Base-by-base conservation (phyloP, 2,329 filamentous ascomycete species). In the Epichloe bromicola region DNA sequence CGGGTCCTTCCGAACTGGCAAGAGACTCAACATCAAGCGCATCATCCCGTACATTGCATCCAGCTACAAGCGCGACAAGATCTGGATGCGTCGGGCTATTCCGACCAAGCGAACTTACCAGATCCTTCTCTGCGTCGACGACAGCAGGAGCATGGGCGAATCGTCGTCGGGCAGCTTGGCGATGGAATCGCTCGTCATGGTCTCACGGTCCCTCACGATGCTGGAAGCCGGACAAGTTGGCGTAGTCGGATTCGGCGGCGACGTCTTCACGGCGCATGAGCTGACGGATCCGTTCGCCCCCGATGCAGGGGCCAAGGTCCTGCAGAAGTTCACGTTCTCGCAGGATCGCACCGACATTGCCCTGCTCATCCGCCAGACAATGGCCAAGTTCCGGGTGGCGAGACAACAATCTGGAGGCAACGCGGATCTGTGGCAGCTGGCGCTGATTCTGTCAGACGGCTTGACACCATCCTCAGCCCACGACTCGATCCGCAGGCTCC, bases 31-130 rank as follows among this genome's bases (percentile, higher is more conserved):
- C 69, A 95, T 99, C 74, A 97, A 97, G 70, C 88, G 91, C 59
- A 98, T 99, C 69, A 98, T 99, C 61, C 93, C 94, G 0, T 99
- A 98, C 71, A 97, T 99, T 59, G 93, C 94, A 1, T 97, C 90
- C 0, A 85, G 86, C 64, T 98, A 96, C 77, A 97, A 96, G 75
- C 87, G 93, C 54, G 93, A 99, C 78, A 98, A 98, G 75, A 99
- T 99, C 69, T 99, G 93, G 93, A 95, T 98, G 85, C 86, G 94
- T 14, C 83, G 94, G 51, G 85, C 82, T 36, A 82, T 95, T 47
- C 94, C 94, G 1, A 91, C 85, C 38, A 97, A 97, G 70, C 85
- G 94, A 40, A 85, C 84, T 52, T 98, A 98, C 70, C 94, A 99
- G 68, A 94, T 98, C 67, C 82, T 98, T 72, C 84, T 99, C 47